Percentiles rank a stretch among this genome's conserved stretches.
phyloP scores from a whole-genome alignment of 2,329 filamentous ascomycete genomes.

The Dryadomyces sulphureus region DNA sequence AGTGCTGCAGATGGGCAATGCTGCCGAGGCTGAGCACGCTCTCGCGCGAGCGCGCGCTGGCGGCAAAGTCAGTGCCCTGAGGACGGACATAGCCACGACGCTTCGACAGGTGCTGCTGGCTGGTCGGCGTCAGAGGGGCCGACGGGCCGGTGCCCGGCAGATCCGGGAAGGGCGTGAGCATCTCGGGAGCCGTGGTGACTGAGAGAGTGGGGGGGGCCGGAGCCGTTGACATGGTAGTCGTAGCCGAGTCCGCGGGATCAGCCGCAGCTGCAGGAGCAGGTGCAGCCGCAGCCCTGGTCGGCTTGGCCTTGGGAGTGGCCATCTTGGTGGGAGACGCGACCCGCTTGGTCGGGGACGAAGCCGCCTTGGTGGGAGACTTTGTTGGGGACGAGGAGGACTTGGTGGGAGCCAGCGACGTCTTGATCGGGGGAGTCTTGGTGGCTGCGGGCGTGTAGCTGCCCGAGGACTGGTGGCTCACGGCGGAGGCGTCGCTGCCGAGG shows the following conservation, averaged over 20 bases:
- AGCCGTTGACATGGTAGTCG: background rate
- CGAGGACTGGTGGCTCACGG: conserved; percentile 50
- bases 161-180: background rate
- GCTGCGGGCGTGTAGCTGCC: conserved; percentile 35
- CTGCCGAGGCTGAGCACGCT: conserved; percentile 93
- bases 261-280: conserved; percentile 20
- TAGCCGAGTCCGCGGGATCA: background rate
- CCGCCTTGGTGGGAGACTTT: too few relatives aligned
- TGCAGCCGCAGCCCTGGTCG: conserved; percentile 31
- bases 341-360: too few relatives aligned
- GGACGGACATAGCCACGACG: conserved; percentile 78
- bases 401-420: too few relatives aligned
- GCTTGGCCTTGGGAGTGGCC: too few relatives aligned
- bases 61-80: conserved; percentile 76
- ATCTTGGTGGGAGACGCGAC: too few relatives aligned
- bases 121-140: background rate
- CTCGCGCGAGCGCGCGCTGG: conserved; percentile 77
- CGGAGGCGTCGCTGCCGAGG: conserved; percentile 27
- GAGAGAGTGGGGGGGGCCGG: background rate
- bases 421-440: too few relatives aligned
- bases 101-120: conserved; percentile 19
- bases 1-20: conserved; percentile 95
- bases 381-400: too few relatives aligned
- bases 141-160: background rate
- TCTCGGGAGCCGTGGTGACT: too few relatives aligned